Evolutionary conservation across 441 rosid genomes (phyloP).

Genomic region (Arabidopsis lyrata): DNA sequence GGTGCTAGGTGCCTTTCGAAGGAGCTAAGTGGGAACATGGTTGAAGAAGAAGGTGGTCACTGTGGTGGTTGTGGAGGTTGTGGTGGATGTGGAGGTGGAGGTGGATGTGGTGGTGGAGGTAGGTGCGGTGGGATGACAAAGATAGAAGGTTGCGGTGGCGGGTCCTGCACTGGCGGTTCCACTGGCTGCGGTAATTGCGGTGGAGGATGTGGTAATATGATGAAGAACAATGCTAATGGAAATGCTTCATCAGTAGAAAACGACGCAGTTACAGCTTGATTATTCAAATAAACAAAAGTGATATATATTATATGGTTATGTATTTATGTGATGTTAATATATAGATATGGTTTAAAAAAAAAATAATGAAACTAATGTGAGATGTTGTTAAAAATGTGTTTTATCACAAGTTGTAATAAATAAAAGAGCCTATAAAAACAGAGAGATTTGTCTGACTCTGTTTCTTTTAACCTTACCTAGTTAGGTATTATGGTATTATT

Average conservation of each 20-base stretch:
- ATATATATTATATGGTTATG: neutral
- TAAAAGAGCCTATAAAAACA: no score
- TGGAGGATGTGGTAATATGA: conserved; percentile 38
- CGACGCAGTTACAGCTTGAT: conserved; percentile 36
- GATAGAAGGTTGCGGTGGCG: conserved; percentile 38
- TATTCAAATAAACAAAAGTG: neutral
- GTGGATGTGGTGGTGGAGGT: conserved; percentile 11
- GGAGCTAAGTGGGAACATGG: conserved; percentile 30
- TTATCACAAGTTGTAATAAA: no score
- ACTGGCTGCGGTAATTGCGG: conserved; percentile 47
- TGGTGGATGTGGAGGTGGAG: conserved; percentile 38
- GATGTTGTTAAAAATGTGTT: no score
- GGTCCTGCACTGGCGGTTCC: conserved; percentile 47
- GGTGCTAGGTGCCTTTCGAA: conserved; percentile 36
- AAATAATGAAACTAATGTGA: no score
- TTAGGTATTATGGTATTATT: no score
- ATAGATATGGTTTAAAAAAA: neutral
- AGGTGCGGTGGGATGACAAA: conserved; percentile 47
- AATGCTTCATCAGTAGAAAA: conserved; percentile 8
- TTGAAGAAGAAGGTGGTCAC: conserved; percentile 42
- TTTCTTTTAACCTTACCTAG: no score
- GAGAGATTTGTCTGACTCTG: no score
- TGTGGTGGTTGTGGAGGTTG: conserved; percentile 45
- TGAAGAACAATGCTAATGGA: conserved; percentile 30
- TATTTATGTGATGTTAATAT: neutral